A percentile compares a stretch with the other conserved stretches of the same genome.
Evolutionary conservation across 768 basidiomycete species (phyloP).

Genomic region (Lactarius quietus): DNA sequence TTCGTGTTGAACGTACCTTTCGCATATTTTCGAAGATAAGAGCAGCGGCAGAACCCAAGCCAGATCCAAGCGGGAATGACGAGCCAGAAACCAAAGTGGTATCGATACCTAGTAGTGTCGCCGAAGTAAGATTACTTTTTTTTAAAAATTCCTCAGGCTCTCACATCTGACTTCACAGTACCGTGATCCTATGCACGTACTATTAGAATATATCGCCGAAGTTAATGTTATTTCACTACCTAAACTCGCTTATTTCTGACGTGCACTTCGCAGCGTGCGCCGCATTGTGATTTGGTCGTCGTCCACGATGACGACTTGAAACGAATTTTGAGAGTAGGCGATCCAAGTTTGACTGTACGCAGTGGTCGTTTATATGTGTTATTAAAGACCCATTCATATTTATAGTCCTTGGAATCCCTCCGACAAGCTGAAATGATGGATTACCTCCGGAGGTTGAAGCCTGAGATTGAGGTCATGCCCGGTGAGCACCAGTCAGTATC

Average conservation of each 20-base stretch:
- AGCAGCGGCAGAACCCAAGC: not conserved
- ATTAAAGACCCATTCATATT: not conserved
- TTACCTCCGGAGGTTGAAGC: not conserved
- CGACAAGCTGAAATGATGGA: not conserved
- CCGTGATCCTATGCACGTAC: not conserved
- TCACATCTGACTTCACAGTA: not conserved
- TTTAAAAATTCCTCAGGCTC: not conserved
- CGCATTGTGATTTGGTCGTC: not conserved
- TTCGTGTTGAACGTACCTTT: not conserved
- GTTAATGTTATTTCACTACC: not conserved
- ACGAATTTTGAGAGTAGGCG: not conserved
- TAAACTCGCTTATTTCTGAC: not conserved
- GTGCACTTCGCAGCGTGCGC: not conserved
- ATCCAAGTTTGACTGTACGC: not conserved
- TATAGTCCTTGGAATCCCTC: not conserved
- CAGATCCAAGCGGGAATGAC: not conserved
- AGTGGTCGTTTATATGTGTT: not conserved
- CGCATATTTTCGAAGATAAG: not conserved
- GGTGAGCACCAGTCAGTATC: not conserved
- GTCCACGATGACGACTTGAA: not conserved
- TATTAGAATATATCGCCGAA: not conserved
- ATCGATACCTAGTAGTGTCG: not conserved
- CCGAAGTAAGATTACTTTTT: not conserved
- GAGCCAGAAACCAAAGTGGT: not conserved
- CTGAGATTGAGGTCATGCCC: not conserved